Percentiles rank a stretch among this genome's conserved stretches.
phyloP scores from a whole-genome alignment of 2,329 filamentous ascomycete genomes.

The Tolypocladium inflatum region DNA sequence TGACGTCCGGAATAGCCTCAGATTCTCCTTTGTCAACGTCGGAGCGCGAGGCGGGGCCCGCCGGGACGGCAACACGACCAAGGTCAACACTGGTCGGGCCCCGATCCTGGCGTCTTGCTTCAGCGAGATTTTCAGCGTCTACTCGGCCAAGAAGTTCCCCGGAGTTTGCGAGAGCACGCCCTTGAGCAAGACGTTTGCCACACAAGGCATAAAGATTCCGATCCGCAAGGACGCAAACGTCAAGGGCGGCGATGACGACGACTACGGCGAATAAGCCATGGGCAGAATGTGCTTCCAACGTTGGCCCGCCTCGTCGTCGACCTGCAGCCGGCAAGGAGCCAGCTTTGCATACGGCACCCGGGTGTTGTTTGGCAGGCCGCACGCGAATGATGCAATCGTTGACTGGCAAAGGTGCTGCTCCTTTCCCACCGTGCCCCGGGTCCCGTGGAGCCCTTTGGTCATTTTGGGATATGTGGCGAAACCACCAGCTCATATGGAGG shows the following conservation, averaged over 20 bases:
- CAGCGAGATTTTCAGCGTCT: conserved; percentile 86
- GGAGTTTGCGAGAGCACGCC: conserved; percentile 91
- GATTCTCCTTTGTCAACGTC: conserved; percentile 77
- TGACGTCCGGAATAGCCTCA: conserved; percentile 33
- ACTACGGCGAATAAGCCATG: conserved; percentile 22
- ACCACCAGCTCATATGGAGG: neutral
- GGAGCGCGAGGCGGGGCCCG: conserved; percentile 37
- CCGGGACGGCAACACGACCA: conserved; percentile 27
- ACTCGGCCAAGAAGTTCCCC: conserved; percentile 95
- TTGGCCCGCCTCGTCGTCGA: neutral
- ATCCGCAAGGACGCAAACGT: conserved; percentile 75
- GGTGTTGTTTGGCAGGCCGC: neutral
- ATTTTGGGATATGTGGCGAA: neutral
- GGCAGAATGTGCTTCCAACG: neutral
- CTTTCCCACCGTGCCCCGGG: too few species aligned
- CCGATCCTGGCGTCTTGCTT: conserved; percentile 80
- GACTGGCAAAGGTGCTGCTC: neutral
- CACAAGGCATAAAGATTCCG: conserved; percentile 92
- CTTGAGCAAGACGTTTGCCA: conserved; percentile 85
- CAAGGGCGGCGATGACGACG: conserved; percentile 43
- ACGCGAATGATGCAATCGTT: neutral
- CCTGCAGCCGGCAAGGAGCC: neutral
- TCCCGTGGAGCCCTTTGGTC: neutral
- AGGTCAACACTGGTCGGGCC: conserved; percentile 64
- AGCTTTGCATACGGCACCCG: neutral